phyloP scores from a whole-genome alignment of 805 yeast species.

The Candida andamanensis region DNA sequence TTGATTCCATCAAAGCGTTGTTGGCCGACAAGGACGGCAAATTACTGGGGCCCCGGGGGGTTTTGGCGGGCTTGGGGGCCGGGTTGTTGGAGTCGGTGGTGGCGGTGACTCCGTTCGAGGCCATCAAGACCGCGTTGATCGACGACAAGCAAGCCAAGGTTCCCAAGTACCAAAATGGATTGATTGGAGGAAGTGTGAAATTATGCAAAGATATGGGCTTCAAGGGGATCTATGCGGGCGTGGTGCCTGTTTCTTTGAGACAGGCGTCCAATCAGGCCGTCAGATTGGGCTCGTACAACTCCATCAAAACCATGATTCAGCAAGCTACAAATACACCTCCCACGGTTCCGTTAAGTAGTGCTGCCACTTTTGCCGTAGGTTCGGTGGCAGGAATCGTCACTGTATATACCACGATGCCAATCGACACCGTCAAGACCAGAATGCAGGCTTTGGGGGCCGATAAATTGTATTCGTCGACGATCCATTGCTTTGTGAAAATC shows the following conservation, averaged over 20 bases:
- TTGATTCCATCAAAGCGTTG: slow-evolving; percentile 75
- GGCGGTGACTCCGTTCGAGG: slow-evolving; percentile 96
- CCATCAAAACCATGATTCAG: slow-evolving; percentile 76
- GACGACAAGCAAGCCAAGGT: slow-evolving; percentile 78
- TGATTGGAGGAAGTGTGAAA: slow-evolving; percentile 56
- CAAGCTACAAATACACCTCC: slow-evolving; percentile 63
- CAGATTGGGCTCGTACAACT: slow-evolving; percentile 86
- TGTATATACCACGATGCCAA: slow-evolving; percentile 91
- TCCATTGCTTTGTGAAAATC: slow-evolving; percentile 76
- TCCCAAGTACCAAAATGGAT: slow-evolving; percentile 72
- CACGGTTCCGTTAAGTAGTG: slow-evolving; percentile 68
- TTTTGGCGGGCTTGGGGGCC: slow-evolving; percentile 95
- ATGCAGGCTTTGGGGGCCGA: slow-evolving; percentile 90
- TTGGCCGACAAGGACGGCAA: slow-evolving; percentile 82
- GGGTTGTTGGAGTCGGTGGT: slow-evolving; percentile 87
- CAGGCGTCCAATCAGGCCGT: slow-evolving; percentile 97
- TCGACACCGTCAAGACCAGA: slow-evolving; percentile 92
- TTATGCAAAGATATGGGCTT: slow-evolving; percentile 75
- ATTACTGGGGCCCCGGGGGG: slow-evolving; percentile 85
- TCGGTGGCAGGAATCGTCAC: slow-evolving; percentile 87
- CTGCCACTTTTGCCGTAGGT: slow-evolving; percentile 82
- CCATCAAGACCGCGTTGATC: slow-evolving; percentile 90
- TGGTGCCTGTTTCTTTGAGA: slow-evolving; percentile 88
- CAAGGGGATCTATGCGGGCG: slow-evolving; percentile 80
- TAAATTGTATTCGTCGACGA: slow-evolving; percentile 63